Conservation (phyloP, 768 basidiomycete genomes). For the Mycena alexandri region DNA sequence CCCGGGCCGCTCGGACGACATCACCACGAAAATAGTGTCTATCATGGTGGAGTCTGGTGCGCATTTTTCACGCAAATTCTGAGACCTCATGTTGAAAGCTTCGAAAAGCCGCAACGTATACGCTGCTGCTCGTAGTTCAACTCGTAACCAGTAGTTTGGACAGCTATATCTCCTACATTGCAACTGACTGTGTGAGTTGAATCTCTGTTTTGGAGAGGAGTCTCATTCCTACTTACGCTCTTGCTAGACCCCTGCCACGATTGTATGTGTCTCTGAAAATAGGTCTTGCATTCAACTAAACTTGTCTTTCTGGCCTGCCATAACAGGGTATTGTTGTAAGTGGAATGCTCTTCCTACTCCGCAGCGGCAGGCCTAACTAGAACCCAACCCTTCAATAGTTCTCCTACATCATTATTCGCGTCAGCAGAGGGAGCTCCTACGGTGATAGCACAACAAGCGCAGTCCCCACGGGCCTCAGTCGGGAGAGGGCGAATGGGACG, state of each 20-base stretch:
- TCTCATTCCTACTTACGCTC: not conserved
- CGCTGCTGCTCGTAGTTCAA: not conserved
- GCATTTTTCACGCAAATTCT: not conserved
- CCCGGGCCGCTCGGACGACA: not conserved
- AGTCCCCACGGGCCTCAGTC: not conserved
- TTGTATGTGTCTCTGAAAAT: not conserved
- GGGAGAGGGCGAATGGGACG: not conserved
- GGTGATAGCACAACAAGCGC: not conserved
- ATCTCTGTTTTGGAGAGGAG: not conserved
- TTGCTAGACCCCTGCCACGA: not conserved
- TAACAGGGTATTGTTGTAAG: not conserved
- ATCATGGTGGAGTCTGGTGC: constrained; percentile 3
- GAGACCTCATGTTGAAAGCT: not conserved
- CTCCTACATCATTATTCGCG: constrained; percentile 15
- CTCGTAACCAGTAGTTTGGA: constrained; percentile 6
- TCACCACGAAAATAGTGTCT: not conserved
- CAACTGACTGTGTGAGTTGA: not conserved
- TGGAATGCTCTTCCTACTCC: not conserved
- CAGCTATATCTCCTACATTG: not conserved
- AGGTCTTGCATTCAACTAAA: too few species aligned
- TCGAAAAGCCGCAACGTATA: not conserved
- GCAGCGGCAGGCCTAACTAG: not conserved
- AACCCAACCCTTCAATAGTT: not conserved
- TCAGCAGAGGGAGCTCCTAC: constrained; percentile 4
- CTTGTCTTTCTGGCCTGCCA: too few species aligned